Percentiles rank a stretch among this genome's conserved stretches.
These are phyloP conservation scores for Populus deltoides DNA, from an alignment of 345 rosid genomes.

Conservation along the genomic window DNA sequence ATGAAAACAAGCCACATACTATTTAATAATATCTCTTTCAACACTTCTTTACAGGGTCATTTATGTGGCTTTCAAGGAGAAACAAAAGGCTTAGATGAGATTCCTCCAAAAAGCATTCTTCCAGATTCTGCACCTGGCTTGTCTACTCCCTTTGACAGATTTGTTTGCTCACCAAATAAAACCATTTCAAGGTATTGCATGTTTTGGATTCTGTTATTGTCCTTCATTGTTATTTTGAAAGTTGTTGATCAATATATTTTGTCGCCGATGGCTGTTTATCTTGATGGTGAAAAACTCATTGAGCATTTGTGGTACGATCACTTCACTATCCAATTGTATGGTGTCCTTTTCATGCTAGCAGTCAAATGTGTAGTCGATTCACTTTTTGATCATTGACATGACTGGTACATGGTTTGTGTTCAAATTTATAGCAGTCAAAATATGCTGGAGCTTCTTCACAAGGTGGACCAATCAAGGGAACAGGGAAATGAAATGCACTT, in stretches of 20 bases:
- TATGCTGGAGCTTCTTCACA: slow-evolving; percentile 89
- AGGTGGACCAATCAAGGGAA: slow-evolving; percentile 69
- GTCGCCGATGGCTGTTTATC: background rate
- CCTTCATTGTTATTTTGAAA: background rate
- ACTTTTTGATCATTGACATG: background rate
- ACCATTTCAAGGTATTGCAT: slow-evolving; percentile 52
- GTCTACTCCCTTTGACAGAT: slow-evolving; percentile 40
- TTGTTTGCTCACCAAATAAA: slow-evolving; percentile 41
- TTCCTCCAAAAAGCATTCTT: slow-evolving; percentile 33
- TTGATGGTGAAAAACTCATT: background rate
- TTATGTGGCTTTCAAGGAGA: slow-evolving; percentile 44
- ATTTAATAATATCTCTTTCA: background rate
- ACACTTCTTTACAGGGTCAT: slow-evolving; percentile 31
- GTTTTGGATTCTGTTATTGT: background rate
- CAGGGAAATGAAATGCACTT: slow-evolving; percentile 39
- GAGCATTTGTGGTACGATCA: background rate
- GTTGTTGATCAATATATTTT: background rate
- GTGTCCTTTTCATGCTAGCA: background rate
- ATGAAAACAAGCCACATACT: background rate
- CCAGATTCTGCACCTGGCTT: slow-evolving; percentile 38
- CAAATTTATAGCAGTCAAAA: slow-evolving; percentile 52
- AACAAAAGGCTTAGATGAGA: slow-evolving; percentile 33
- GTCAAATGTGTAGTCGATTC: background rate
- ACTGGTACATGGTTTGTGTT: background rate
- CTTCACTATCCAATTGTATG: background rate